Percentiles rank a stretch among this genome's conserved stretches.
These are phyloP conservation scores for Wakefieldia striispora DNA, from an alignment of 768 basidiomycete genomes.

Conservation along the genomic window DNA sequence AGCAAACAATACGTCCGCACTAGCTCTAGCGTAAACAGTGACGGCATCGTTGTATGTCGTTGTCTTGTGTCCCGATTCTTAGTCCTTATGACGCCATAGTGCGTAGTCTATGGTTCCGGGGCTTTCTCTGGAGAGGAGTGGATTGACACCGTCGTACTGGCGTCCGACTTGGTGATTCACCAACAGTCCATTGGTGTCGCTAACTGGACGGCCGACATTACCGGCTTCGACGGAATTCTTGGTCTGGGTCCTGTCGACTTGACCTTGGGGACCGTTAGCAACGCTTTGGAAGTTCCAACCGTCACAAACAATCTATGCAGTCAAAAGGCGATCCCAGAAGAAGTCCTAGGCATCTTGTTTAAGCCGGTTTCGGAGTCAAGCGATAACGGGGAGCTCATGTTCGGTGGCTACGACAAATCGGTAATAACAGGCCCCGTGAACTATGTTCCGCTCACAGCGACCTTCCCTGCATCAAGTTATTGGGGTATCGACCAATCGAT, in stretches of 20 bases:
- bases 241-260: conserved; percentile 36
- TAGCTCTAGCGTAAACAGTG: conserved; percentile 18
- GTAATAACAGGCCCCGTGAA: conserved; percentile 19
- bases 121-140: conserved; percentile 12
- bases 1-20: conserved; percentile 15
- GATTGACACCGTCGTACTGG: conserved; percentile 12
- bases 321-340: conserved; percentile 25
- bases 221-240: conserved; percentile 42
- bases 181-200: conserved; percentile 40
- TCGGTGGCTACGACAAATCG: conserved; percentile 24
- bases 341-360: conserved; percentile 35
- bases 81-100: conserved; percentile 8
- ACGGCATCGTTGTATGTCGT: conserved; percentile 19
- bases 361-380: conserved; percentile 21
- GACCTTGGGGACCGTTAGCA: conserved; percentile 26
- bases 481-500: conserved; percentile 36
- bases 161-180: conserved; percentile 1
- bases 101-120: not conserved
- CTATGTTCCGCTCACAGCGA: conserved; percentile 27
- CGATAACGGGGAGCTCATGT: conserved; percentile 24
- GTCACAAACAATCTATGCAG: conserved; percentile 35
- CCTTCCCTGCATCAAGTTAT: conserved; percentile 21
- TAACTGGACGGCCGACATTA: conserved; percentile 19
- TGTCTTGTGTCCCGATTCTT: not conserved
- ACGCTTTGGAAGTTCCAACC: conserved; percentile 25